Base-by-base conservation (phyloP, 257 asterid species). In the Solanum tarijense region DNA sequence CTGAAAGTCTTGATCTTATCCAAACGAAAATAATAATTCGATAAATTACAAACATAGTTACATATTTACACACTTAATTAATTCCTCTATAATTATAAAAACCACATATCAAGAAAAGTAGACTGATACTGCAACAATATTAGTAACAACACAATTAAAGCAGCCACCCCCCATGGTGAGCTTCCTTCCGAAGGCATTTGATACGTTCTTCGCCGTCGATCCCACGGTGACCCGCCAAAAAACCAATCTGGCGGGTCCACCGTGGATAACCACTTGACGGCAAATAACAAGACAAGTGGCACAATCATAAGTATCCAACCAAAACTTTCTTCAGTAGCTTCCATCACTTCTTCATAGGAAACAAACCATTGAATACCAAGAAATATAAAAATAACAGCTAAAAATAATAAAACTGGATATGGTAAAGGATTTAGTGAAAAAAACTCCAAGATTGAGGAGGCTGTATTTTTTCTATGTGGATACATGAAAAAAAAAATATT, bases 81-180 rank as follows among this genome's bases (percentile, higher is more conserved):
- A 43, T 9, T 16, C 39, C 16, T 25, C 9, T 1, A 21, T 11
- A 34, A 5, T 5, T 73, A 93, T 32, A 87, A 48, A 39, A 95
- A 95, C 99, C 99, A 96, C 36, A 92, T 88, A 39, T 94, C 98
- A 84, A 94, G 98, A 90, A 96, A 94, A 79, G 69, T 48, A 41
- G 98, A 93, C 91, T 94, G 98, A 66, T 41, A 96, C 89, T 95
- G 97, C 84, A 94, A 74, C 91, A 96, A 55, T 23, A 96, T 92
- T 43, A 96, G 93, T 68, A 96, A 31, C 93, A 96, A 72, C 85
- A 96, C 23, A 86, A 96, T 95, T 91, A 94, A 38, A 55, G 98
- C 98, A 21, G 95, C 95, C 91, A 94, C 98, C 9, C 95, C 98
- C 99, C 98, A 95, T 29, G 97, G 99, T 79, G 98, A 94, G 83